A percentile compares a stretch with the other conserved stretches of the same genome.
phyloP scores from a whole-genome alignment of 305 asterid genomes.

The Fraxinus paxiana region DNA sequence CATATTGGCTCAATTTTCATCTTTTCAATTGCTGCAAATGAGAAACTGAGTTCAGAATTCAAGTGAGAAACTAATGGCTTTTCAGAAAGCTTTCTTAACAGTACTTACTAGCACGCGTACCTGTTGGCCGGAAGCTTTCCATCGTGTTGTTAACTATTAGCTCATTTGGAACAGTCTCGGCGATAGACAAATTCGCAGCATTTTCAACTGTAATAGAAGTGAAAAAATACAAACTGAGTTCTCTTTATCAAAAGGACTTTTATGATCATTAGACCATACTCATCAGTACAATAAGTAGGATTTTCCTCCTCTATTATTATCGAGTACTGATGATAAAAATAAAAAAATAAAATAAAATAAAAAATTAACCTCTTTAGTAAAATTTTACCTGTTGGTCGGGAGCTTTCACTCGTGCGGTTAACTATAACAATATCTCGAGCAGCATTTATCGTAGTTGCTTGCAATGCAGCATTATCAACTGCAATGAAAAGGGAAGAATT shows the following conservation, averaged over 20 bases:
- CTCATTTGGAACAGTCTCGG: not conserved
- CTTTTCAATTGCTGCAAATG: conserved; percentile 25
- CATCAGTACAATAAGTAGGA: not conserved
- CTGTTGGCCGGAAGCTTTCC: not conserved
- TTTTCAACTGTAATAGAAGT: conserved; percentile 8
- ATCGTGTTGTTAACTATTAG: conserved; percentile 13
- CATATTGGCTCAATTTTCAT: conserved; percentile 34
- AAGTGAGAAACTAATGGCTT: not conserved
- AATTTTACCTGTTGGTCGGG: conserved; percentile 9
- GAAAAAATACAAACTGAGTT: too few relatives aligned
- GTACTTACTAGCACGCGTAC: not conserved
- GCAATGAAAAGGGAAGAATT: not conserved
- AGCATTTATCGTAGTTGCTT: not conserved
- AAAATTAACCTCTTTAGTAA: not conserved
- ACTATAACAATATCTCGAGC: not conserved
- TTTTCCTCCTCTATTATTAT: not conserved
- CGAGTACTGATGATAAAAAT: not conserved
- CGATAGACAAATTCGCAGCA: conserved; percentile 5
- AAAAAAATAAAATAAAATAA: too few relatives aligned
- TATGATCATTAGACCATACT: not conserved
- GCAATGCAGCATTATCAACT: not conserved
- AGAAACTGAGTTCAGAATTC: not conserved
- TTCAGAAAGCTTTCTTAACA: not conserved
- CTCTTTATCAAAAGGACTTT: not conserved
- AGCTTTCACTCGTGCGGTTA: not conserved